Conservation (phyloP, 192 early-diverging fungal species). For the Entomortierella beljakovae region DNA sequence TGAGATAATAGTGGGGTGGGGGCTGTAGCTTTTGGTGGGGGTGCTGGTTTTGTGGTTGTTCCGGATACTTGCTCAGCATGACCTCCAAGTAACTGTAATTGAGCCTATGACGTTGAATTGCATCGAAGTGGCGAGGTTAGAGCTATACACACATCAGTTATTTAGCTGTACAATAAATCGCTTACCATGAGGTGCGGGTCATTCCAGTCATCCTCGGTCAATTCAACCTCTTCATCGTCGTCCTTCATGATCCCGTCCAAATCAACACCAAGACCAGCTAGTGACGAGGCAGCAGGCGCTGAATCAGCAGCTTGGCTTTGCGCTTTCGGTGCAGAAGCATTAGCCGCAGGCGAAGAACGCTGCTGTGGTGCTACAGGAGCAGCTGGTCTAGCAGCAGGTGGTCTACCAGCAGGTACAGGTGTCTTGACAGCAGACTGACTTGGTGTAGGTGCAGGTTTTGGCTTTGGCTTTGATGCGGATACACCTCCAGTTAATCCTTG, state of each 20-base stretch:
- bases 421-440: slow-evolving; percentile 11
- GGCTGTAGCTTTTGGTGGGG: background rate
- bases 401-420: background rate
- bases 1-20: background rate
- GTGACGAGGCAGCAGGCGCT: background rate
- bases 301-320: slow-evolving; percentile 24
- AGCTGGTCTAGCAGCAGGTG: background rate
- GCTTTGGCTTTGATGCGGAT: slow-evolving; percentile 15
- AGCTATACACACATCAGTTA: too few species aligned
- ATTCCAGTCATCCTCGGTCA: slow-evolving; percentile 80
- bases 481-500: slow-evolving; percentile 51
- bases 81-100: slow-evolving; percentile 49
- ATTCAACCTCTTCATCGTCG: slow-evolving; percentile 70
- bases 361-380: background rate
- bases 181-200: slow-evolving; percentile 78
- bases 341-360: background rate
- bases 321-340: slow-evolving; percentile 37
- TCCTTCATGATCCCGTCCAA: slow-evolving; percentile 28
- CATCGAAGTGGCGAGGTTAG: too few species aligned
- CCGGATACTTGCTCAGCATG: slow-evolving; percentile 2
- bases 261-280: slow-evolving; percentile 39
- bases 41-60: background rate
- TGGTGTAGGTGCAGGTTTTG: slow-evolving; percentile 23
- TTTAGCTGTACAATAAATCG: too few species aligned
- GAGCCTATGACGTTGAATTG: slow-evolving; percentile 12